Base-by-base conservation (phyloP, 2,329 filamentous ascomycete genomes). In the Trichoderma sp. region DNA sequence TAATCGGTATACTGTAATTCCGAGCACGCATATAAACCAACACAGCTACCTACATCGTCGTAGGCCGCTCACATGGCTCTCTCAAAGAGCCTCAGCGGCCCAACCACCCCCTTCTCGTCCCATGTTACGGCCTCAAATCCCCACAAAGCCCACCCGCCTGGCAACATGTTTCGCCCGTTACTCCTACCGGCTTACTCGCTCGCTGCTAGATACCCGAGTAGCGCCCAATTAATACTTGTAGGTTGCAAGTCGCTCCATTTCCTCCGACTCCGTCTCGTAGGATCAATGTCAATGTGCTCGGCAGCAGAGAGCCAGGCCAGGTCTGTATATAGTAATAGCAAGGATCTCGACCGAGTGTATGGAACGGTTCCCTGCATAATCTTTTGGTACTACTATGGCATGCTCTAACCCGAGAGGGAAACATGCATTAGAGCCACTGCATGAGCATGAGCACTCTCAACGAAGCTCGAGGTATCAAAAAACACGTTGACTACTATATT, bases 321-420 rank as follows among this genome's bases (percentile, higher is more conserved):
- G 40, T 16, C 11, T 8, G 59, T 49, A n/a, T n/a, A 19, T 43
- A 43, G 7, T n/a, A n/a, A 37, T 27, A 13, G 47, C 55, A 57
- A 57, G 55, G 55, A 57, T 57, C 31, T 37, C 47, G 47, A 63
- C 60, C 60, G 60, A 63, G 49, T 37, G 35, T 63, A 31, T 47
- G 60, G 60, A 53, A 63, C 47, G 11, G 60, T 33, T 63, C 47
- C 43, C 35, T 63, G 47, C 60, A 63, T 63, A 33, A 63, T 37
- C n/a, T 49, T 37, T 47, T 27, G 21, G 31, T 49, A n/a, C 40
- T 47, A 47, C 37, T 24, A 49, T 49, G 47, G 1, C 47, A n/a
- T 8, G 21, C 2, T 24, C 31, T 57, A 21, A 33, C n/a, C 55
- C 8, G 31, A 33, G 55, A 37, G 16, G 16, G 19, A 37, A 14